Conservation (phyloP, 768 basidiomycete species). For the Tubosaeta brunneosetosa region DNA sequence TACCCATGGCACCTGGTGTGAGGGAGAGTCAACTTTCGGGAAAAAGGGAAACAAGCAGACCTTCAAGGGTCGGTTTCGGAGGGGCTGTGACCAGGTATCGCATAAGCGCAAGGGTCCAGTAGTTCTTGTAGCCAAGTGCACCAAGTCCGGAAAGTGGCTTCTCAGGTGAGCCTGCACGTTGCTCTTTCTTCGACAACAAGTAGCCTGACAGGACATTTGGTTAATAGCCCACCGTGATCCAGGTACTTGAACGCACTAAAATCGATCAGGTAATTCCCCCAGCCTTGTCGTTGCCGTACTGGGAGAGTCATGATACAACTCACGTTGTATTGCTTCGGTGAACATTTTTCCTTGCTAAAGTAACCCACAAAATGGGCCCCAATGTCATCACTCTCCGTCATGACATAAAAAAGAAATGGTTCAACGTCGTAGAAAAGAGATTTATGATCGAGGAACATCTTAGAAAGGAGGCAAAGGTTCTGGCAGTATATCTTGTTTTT, state of each 20-base stretch:
- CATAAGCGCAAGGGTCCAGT: slow-evolving; percentile 90
- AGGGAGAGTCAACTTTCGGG: slow-evolving; percentile 12
- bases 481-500: slow-evolving; percentile 99
- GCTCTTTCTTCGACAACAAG: slow-evolving; percentile 92
- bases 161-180: slow-evolving; percentile 86
- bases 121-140: slow-evolving; percentile 89
- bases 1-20: slow-evolving; percentile 17
- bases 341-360: slow-evolving; percentile 98
- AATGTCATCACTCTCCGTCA: slow-evolving; percentile 84
- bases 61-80: slow-evolving; percentile 66
- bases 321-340: slow-evolving; percentile 93
- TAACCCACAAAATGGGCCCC: slow-evolving; percentile 97
- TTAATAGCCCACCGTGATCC: slow-evolving; percentile 2
- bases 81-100: slow-evolving; percentile 63
- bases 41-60: slow-evolving; percentile 38
- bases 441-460: slow-evolving; percentile 99
- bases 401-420: slow-evolving; percentile 98
- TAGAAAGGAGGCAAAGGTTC: slow-evolving; percentile 93
- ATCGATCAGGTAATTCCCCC: slow-evolving; percentile 96
- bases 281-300: slow-evolving; percentile 89
- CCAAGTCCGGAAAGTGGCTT: slow-evolving; percentile 93
- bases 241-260: slow-evolving; percentile 60
- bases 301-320: slow-evolving; percentile 99
- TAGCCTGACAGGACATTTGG: slow-evolving; percentile 59
- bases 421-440: slow-evolving; percentile 99